Conservation (phyloP, 257 asterid genomes). For the Orobanche coerulescens region DNA sequence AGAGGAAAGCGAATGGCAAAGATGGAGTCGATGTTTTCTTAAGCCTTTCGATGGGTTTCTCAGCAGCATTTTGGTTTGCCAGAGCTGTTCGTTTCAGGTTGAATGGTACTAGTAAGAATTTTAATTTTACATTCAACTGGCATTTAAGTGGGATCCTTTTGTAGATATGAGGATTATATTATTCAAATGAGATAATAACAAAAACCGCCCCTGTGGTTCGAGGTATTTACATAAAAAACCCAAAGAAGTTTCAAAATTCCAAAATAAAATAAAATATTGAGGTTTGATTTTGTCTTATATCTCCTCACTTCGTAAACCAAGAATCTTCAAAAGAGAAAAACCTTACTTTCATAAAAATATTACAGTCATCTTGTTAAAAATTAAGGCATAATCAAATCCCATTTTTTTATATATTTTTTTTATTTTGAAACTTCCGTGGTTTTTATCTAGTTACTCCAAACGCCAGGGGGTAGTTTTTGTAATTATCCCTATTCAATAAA, state of each 20-base stretch:
- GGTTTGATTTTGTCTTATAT: too few species aligned
- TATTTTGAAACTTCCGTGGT: too few species aligned
- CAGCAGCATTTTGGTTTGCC: slow-evolving; percentile 69
- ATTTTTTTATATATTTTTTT: neutral
- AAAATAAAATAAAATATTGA: too few species aligned
- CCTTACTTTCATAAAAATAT: too few species aligned
- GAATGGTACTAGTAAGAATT: slow-evolving; percentile 57
- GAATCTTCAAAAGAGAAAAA: too few species aligned
- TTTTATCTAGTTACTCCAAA: too few species aligned
- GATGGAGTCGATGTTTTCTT: slow-evolving; percentile 64
- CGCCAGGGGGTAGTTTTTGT: neutral
- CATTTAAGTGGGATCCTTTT: neutral
- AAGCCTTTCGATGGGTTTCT: slow-evolving; percentile 89
- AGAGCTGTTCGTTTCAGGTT: slow-evolving; percentile 93
- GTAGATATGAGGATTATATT: neutral
- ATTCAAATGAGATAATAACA: neutral
- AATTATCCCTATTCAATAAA: neutral
- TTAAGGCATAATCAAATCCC: neutral
- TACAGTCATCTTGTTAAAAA: too few species aligned
- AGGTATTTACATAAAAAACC: too few species aligned
- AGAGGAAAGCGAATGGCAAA: slow-evolving; percentile 45
- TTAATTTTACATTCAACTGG: neutral
- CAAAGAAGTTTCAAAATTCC: too few species aligned
- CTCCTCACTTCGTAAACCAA: too few species aligned
- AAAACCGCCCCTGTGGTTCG: too few species aligned